Percentiles rank a stretch among this genome's conserved stretches.
Conservation (phyloP, 2,329 filamentous ascomycete genomes). For the Diaporthe citriasiana region DNA sequence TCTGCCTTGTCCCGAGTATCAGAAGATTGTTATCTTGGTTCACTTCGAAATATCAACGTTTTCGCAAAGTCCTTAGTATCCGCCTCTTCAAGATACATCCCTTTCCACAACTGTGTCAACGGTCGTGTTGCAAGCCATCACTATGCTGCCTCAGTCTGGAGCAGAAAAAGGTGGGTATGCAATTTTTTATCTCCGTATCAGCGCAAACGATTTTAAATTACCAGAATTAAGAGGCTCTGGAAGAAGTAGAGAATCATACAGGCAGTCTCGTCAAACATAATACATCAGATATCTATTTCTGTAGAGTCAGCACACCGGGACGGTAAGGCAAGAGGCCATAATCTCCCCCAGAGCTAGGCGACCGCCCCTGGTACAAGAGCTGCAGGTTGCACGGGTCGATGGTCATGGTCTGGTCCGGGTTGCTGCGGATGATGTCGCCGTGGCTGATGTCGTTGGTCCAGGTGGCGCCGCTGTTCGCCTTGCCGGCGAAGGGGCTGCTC, state of each 20-base stretch:
- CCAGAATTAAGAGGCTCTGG: background rate
- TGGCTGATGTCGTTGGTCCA: constrained; percentile 79
- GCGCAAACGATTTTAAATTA: background rate
- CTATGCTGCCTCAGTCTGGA: background rate
- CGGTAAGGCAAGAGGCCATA: constrained; percentile 68
- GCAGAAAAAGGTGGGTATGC: background rate
- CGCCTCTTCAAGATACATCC: background rate
- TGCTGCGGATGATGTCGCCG: constrained; percentile 71
- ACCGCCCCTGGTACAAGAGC: constrained; percentile 73
- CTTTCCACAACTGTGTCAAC: background rate
- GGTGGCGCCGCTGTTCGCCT: constrained; percentile 73
- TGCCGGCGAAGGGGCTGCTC: constrained; percentile 74
- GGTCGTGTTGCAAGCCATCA: background rate
- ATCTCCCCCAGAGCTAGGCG: constrained; percentile 57
- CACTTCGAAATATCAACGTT: no score
- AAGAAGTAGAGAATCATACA: background rate
- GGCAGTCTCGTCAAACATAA: background rate
- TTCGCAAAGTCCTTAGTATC: no score
- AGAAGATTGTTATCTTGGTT: no score
- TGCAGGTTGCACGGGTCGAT: constrained; percentile 76
- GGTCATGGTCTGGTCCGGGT: constrained; percentile 72
- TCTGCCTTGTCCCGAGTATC: no score
- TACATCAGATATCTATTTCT: background rate
- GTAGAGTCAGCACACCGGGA: constrained; percentile 67
- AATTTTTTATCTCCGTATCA: no score